Evolutionary conservation across 2,329 filamentous ascomycete species (phyloP).

Genomic region (Fusarium illudens): DNA sequence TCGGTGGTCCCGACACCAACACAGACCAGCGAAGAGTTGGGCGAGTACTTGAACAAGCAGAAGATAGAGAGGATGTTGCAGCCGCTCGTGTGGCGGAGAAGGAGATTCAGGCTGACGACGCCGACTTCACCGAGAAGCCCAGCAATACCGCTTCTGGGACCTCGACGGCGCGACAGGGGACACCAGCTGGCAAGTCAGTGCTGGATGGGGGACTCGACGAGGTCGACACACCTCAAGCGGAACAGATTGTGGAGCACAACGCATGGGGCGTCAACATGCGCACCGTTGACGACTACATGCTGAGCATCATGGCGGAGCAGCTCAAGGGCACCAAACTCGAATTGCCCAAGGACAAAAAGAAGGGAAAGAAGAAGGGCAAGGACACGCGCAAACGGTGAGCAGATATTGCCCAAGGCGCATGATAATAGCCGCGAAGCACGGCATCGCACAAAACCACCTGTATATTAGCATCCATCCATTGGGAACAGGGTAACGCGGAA

Average conservation of each 20-base stretch:
- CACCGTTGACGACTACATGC: slow-evolving; percentile 79
- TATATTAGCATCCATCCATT: neutral
- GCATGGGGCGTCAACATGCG: slow-evolving; percentile 66
- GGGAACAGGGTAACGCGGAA: neutral
- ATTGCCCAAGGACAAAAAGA: slow-evolving; percentile 71
- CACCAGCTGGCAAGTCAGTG: slow-evolving; percentile 54
- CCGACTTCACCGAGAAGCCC: slow-evolving; percentile 79
- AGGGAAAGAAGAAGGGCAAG: slow-evolving; percentile 66
- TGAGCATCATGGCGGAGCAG: slow-evolving; percentile 71
- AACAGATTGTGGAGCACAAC: slow-evolving; percentile 60
- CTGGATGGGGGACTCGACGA: slow-evolving; percentile 45
- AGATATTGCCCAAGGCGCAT: slow-evolving; percentile 6
- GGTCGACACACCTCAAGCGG: slow-evolving; percentile 46
- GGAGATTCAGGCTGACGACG: slow-evolving; percentile 86
- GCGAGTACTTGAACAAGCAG: slow-evolving; percentile 84
- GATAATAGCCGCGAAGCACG: slow-evolving; percentile 12
- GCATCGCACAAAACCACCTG: neutral
- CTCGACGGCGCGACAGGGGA: slow-evolving; percentile 61
- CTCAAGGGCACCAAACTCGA: slow-evolving; percentile 68
- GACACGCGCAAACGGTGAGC: slow-evolving; percentile 60
- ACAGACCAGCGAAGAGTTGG: slow-evolving; percentile 70
- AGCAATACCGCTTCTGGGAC: slow-evolving; percentile 55
- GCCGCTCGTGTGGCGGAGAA: slow-evolving; percentile 89
- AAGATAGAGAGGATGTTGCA: slow-evolving; percentile 90
- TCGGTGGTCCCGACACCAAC: slow-evolving; percentile 71